These are phyloP conservation scores for Mucor mucedo DNA, from an alignment of 371 early-diverging fungal genomes.

Conservation along the genomic window DNA sequence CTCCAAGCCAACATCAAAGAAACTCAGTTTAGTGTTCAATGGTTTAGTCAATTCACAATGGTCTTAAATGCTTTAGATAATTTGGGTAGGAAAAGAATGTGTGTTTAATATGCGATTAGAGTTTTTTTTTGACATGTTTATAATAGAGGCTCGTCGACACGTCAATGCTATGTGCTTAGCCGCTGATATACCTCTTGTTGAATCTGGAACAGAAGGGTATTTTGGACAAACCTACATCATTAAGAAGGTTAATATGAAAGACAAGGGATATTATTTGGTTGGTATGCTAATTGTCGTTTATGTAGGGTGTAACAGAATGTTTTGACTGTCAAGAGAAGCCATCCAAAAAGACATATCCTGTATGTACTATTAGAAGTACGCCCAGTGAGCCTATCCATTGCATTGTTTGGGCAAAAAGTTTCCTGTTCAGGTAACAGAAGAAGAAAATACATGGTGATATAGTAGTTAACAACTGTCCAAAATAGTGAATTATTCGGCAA, in stretches of 20 bases:
- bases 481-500: slow-evolving; percentile 85
- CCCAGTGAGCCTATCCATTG: slow-evolving; percentile 98
- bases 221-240: slow-evolving; percentile 96
- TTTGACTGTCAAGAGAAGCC: slow-evolving; percentile 97
- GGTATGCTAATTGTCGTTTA: background rate
- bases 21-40: slow-evolving; percentile 79
- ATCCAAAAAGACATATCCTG: slow-evolving; percentile 87
- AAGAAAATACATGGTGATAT: background rate
- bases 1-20: slow-evolving; percentile 89
- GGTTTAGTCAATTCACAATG: slow-evolving; percentile 92
- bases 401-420: slow-evolving; percentile 99
- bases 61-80: slow-evolving; percentile 99
- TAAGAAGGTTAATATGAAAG: slow-evolving; percentile 53
- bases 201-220: slow-evolving; percentile 98
- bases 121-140: background rate
- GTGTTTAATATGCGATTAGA: background rate
- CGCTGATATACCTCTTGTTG: slow-evolving; percentile 89
- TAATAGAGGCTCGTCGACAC: slow-evolving; percentile 88
- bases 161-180: slow-evolving; percentile 97
- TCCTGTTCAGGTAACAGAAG: slow-evolving; percentile 69
- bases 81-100: slow-evolving; percentile 62
- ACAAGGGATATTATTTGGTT: too few relatives aligned
- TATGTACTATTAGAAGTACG: slow-evolving; percentile 98
- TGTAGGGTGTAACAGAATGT: slow-evolving; percentile 79
- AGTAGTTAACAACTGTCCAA: background rate